Conservation (phyloP, 495 filamentous ascomycete species). For the Rhypophila decipiens region DNA sequence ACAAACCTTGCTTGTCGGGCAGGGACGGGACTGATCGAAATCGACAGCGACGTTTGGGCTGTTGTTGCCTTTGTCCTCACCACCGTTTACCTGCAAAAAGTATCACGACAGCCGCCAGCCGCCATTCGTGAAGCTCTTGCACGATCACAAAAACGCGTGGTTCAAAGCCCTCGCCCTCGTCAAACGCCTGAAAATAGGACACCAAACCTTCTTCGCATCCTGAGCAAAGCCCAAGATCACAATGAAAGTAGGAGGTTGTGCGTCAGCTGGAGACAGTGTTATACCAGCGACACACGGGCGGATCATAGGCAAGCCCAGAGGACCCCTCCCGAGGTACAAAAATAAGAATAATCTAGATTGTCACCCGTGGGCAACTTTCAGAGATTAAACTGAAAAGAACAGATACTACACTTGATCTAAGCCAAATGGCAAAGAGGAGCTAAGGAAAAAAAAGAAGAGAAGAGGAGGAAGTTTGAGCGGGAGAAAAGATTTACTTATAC, state of each 20-base stretch:
- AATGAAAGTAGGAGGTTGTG: slow-evolving; percentile 43
- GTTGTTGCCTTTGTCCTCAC: too few relatives aligned
- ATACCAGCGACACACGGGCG: slow-evolving; percentile 78
- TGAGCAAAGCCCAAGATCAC: slow-evolving; percentile 9
- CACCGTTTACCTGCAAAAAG: too few relatives aligned
- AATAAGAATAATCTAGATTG: slow-evolving; percentile 84
- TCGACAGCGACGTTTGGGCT: too few relatives aligned
- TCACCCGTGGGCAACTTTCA: slow-evolving; percentile 60
- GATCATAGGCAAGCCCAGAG: slow-evolving; percentile 72
- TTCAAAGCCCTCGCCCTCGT: too few relatives aligned
- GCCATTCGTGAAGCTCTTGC: too few relatives aligned
- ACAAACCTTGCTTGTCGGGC: too few relatives aligned
- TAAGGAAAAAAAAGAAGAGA: slow-evolving; percentile 20
- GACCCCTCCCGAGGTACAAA: slow-evolving; percentile 39
- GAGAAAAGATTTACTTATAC: neutral
- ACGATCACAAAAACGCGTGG: too few relatives aligned
- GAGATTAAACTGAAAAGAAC: slow-evolving; percentile 98
- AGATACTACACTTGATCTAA: slow-evolving; percentile 99
- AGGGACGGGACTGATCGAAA: too few relatives aligned
- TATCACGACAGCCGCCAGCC: too few relatives aligned
- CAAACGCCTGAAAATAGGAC: too few relatives aligned
- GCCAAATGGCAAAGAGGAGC: slow-evolving; percentile 59
- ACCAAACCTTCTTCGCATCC: slow-evolving; percentile 17
- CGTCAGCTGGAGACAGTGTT: slow-evolving; percentile 82
- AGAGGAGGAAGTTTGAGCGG: neutral